phyloP scores from a whole-genome alignment of 208 protist genomes.

The Balamuthia mandrillaris region DNA sequence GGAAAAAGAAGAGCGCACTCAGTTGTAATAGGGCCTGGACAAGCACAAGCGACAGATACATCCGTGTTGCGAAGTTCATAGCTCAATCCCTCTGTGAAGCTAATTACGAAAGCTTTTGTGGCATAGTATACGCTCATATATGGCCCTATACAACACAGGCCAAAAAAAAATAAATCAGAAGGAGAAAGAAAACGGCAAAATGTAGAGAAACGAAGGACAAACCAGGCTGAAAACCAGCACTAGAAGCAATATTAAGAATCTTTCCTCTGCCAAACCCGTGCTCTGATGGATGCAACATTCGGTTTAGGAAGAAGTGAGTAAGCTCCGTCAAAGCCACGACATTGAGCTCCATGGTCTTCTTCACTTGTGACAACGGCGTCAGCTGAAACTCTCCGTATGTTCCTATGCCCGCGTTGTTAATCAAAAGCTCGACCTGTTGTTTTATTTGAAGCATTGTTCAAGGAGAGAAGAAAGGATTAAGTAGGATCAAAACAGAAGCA shows the following conservation, averaged over 20 bases:
- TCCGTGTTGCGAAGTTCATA: not conserved
- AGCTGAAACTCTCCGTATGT: not conserved
- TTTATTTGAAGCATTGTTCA: too few relatives aligned
- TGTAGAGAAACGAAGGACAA: not conserved
- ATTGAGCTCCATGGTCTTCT: conserved; percentile 23
- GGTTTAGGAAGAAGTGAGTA: not conserved
- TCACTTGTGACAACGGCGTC: not conserved
- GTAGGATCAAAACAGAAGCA: not conserved
- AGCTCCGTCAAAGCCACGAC: conserved; percentile 17
- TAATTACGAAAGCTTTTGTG: conserved; percentile 5
- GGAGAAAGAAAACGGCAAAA: too few relatives aligned
- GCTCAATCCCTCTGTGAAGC: not conserved
- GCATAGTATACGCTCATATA: conserved; percentile 7
- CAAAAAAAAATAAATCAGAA: not conserved
- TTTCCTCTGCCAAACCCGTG: not conserved
- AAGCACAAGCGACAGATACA: not conserved
- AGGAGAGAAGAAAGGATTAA: not conserved
- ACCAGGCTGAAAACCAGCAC: not conserved
- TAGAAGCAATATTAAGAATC: not conserved
- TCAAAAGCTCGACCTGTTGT: not conserved
- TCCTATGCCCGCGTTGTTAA: conserved; percentile 20
- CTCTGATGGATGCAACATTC: not conserved
- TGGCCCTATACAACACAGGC: too few relatives aligned
- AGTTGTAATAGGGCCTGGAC: not conserved
- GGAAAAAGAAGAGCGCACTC: not conserved